Evolutionary conservation across 2,329 filamentous ascomycete species (phyloP).

Genomic region (Didymella keratinophila): DNA sequence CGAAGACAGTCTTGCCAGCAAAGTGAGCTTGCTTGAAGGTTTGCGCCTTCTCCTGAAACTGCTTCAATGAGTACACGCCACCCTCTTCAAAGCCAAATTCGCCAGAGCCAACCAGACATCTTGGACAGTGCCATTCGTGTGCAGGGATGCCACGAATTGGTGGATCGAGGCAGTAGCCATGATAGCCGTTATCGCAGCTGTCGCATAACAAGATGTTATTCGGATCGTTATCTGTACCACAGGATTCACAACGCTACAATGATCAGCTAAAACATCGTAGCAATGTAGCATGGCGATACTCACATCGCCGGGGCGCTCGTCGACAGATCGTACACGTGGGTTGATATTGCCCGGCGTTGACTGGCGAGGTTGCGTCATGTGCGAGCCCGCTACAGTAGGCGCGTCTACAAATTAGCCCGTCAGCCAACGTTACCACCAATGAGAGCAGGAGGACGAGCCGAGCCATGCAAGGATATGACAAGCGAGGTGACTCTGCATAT

Average conservation of each 20-base stretch:
- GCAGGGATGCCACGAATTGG: constrained; percentile 79
- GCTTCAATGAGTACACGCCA: constrained; percentile 90
- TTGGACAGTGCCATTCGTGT: constrained; percentile 93
- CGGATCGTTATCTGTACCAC: constrained; percentile 78
- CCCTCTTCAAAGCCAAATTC: constrained; percentile 98
- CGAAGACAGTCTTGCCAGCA: constrained; percentile 85
- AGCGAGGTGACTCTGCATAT: constrained; percentile 24
- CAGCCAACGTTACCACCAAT: constrained; percentile 38
- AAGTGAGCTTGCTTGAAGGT: constrained; percentile 97
- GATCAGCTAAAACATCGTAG: constrained; percentile 37
- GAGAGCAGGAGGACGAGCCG: constrained; percentile 6
- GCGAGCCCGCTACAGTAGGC: constrained; percentile 91
- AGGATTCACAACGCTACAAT: constrained; percentile 80
- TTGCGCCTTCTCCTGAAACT: constrained; percentile 95
- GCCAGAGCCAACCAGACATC: constrained; percentile 93
- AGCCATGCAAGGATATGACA: constrained; percentile 14
- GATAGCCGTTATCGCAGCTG: constrained; percentile 88
- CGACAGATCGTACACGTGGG: constrained; percentile 61
- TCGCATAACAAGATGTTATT: constrained; percentile 82
- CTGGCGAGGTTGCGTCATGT: constrained; percentile 93
- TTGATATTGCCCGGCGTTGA: constrained; percentile 70
- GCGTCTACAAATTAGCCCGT: constrained; percentile 54
- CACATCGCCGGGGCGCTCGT: constrained; percentile 67
- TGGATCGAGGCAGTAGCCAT: constrained; percentile 88
- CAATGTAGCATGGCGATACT: constrained; percentile 21